Conservation (phyloP, 192 early-diverging fungal genomes). For the Entophlyctis helioformis region DNA sequence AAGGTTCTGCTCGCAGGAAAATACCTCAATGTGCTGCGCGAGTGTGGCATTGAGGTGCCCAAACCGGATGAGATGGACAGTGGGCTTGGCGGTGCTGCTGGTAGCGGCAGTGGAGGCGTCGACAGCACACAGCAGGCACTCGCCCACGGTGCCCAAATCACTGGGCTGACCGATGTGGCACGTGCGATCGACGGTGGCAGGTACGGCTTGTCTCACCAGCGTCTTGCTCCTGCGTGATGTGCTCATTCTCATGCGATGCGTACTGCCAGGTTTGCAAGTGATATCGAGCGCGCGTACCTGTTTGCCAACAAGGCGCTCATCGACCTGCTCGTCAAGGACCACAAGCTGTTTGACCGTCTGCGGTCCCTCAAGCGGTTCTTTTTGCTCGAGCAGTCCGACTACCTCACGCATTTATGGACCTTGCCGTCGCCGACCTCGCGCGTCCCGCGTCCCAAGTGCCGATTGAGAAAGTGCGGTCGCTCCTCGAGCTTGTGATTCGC, state of each 20-base stretch:
- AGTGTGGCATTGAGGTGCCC: conserved; percentile 48
- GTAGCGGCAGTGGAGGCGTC: conserved; percentile 3
- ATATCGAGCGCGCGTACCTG: conserved; percentile 76
- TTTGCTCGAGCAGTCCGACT: conserved; percentile 88
- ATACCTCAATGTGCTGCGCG: conserved; percentile 86
- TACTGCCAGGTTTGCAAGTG: conserved; percentile 44
- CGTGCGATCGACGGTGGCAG: conserved; percentile 38
- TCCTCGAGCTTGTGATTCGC: conserved; percentile 78
- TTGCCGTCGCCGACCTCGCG: conserved; percentile 66
- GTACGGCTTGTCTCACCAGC: conserved; percentile 5
- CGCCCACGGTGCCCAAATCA: too few species aligned
- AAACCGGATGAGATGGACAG: conserved; percentile 1
- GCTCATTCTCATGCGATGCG: neutral
- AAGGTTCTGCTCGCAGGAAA: conserved; percentile 87
- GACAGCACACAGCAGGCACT: too few species aligned
- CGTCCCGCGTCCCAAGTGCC: conserved; percentile 57
- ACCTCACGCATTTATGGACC: conserved; percentile 88
- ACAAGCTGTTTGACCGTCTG: conserved; percentile 63
- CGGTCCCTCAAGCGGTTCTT: conserved; percentile 87
- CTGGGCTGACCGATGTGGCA: conserved; percentile 49
- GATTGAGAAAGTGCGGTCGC: conserved; percentile 61
- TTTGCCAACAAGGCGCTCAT: conserved; percentile 81
- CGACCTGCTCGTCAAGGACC: conserved; percentile 64
- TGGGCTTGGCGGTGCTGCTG: neutral
- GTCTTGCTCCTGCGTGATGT: too few species aligned